A percentile compares a stretch with the other conserved stretches of the same genome.
Conservation (phyloP, 2,329 filamentous ascomycete genomes). For the Sporothrix mexicana region DNA sequence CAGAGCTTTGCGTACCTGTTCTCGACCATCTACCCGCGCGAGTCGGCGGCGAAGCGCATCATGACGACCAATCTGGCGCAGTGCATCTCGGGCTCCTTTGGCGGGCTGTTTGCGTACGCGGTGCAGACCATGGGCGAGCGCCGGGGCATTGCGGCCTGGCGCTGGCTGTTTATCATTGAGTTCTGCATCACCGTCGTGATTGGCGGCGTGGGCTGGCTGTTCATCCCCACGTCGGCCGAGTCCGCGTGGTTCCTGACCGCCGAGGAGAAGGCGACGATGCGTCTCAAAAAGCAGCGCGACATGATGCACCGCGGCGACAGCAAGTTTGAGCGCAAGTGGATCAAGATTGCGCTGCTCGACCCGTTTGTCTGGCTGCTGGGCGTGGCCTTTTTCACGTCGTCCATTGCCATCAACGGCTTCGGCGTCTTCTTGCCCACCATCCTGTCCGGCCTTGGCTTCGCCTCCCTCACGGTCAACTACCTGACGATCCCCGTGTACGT, state of each 20-base stretch:
- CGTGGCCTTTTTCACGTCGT: conserved; percentile 32
- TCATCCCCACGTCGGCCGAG: conserved; percentile 22
- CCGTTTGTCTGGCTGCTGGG: conserved; percentile 30
- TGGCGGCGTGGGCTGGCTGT: conserved; percentile 2
- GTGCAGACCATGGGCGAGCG: conserved; percentile 49
- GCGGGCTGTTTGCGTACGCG: conserved; percentile 36
- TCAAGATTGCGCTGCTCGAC: conserved; percentile 21
- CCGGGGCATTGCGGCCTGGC: conserved; percentile 52
- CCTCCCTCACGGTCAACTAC: conserved; percentile 5
- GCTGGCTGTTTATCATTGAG: conserved; percentile 44
- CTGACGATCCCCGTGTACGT: conserved; percentile 3
- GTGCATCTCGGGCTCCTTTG: conserved; percentile 39
- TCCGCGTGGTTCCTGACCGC: conserved; percentile 29
- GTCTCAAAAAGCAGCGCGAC: conserved; percentile 29
- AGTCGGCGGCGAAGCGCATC: conserved; percentile 42
- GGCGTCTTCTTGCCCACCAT: conserved; percentile 32
- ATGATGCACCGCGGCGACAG: conserved; percentile 12
- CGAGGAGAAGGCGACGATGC: conserved; percentile 33
- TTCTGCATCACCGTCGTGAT: conserved; percentile 4
- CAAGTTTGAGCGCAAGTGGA: conserved; percentile 30
- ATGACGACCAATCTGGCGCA: conserved; percentile 40
- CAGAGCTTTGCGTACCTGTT: conserved; percentile 10
- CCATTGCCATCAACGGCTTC: conserved; percentile 32
- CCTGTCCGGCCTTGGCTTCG: conserved; percentile 2
- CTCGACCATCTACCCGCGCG: neutral